Conservation (phyloP, 2,329 filamentous ascomycete genomes). For the Westerdykella aurantiaca region DNA sequence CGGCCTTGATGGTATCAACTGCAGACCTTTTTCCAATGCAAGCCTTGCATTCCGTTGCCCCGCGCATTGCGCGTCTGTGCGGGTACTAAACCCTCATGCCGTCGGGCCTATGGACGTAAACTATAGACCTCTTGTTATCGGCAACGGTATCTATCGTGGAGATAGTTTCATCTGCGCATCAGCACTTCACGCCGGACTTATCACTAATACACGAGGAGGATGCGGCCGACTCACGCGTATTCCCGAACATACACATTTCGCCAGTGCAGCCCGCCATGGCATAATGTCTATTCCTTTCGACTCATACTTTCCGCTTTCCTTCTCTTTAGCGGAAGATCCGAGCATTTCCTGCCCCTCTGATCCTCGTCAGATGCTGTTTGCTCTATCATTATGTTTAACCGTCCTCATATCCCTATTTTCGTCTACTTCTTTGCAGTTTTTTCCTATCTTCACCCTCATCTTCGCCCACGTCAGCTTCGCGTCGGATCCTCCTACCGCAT, state of each 20-base stretch:
- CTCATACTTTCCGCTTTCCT: slow-evolving; percentile 82
- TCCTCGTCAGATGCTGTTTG: slow-evolving; percentile 72
- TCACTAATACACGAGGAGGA: slow-evolving; percentile 64
- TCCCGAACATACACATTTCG: slow-evolving; percentile 60
- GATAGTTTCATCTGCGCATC: slow-evolving; percentile 83
- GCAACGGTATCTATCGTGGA: slow-evolving; percentile 69
- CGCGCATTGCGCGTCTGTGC: slow-evolving; percentile 60
- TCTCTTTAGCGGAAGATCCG: slow-evolving; percentile 63
- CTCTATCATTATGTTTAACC: slow-evolving; percentile 71
- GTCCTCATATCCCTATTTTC: slow-evolving; percentile 71
- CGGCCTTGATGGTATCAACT: slow-evolving; percentile 66
- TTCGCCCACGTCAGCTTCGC: slow-evolving; percentile 87
- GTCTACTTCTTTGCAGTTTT: slow-evolving; percentile 70
- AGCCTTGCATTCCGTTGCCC: slow-evolving; percentile 70
- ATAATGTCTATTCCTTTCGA: slow-evolving; percentile 74
- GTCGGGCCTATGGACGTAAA: slow-evolving; percentile 62
- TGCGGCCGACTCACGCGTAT: slow-evolving; percentile 73
- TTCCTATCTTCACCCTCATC: slow-evolving; percentile 70
- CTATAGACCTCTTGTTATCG: slow-evolving; percentile 51
- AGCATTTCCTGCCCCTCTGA: slow-evolving; percentile 61
- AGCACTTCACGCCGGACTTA: slow-evolving; percentile 76
- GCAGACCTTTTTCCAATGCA: slow-evolving; percentile 65
- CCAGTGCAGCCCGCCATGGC: slow-evolving; percentile 58
- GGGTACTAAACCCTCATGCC: slow-evolving; percentile 64
- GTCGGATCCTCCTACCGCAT: slow-evolving; percentile 70